These are phyloP conservation scores for Sanguinoderma infundibulare DNA, from an alignment of 1,284 basidiomycete species.

Conservation along the genomic window DNA sequence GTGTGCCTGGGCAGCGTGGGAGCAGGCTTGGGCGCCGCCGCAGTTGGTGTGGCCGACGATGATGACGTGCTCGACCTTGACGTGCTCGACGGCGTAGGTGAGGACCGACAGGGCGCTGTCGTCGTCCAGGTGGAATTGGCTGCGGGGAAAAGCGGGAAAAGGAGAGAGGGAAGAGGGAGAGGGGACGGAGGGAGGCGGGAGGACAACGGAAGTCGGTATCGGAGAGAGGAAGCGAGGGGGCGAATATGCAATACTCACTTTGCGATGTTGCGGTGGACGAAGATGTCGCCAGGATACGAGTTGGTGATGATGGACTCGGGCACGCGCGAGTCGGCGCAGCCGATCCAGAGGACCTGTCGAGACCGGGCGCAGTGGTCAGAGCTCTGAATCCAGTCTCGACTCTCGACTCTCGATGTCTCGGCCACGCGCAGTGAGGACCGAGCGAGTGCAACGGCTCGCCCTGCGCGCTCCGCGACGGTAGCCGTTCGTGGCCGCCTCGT, in stretches of 20 bases:
- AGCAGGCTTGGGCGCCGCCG: conserved; percentile 76
- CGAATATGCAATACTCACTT: conserved; percentile 50
- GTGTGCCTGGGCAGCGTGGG: conserved; percentile 42
- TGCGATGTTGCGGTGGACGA: conserved; percentile 71
- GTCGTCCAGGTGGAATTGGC: conserved; percentile 84
- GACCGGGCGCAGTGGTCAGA: conserved; percentile 3
- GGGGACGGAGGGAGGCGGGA: not conserved
- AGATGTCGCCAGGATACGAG: conserved; percentile 68
- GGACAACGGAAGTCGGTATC: not conserved
- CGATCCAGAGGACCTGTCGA: conserved; percentile 71
- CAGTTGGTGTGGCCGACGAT: conserved; percentile 85
- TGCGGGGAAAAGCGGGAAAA: too few relatives aligned
- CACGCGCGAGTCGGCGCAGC: conserved; percentile 73
- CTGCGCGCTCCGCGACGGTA: not conserved
- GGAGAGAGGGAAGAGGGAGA: too few relatives aligned
- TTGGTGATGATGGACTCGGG: conserved; percentile 60
- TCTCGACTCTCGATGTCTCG: too few relatives aligned
- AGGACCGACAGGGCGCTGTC: conserved; percentile 81
- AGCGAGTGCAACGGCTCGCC: not conserved
- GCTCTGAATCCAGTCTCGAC: not conserved
- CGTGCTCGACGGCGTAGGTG: conserved; percentile 77
- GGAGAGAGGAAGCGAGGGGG: conserved; percentile 23
- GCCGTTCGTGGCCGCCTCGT: not conserved
- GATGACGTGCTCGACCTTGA: conserved; percentile 86
- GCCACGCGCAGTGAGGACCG: not conserved